Base-by-base conservation (phyloP, 1,284 basidiomycete species). In the Sporisorium exsertum region DNA sequence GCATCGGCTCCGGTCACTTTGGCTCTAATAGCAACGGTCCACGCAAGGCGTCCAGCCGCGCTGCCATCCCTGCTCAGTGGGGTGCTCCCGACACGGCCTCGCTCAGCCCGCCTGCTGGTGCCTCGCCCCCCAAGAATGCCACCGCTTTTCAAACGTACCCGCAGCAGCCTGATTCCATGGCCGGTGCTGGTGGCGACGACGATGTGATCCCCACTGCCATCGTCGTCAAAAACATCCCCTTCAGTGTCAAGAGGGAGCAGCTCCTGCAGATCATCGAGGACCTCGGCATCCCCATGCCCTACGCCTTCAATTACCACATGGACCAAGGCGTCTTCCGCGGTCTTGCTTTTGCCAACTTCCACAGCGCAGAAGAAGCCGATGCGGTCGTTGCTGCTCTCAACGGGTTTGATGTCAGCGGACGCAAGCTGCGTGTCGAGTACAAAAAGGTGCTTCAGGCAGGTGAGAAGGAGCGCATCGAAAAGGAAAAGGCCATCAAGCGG, bases 161-260 rank as follows among this genome's bases (percentile, higher is more conserved):
- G 3, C 62, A 66, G 24, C 57, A 63, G 24, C 50, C 47, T 8
- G 51, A 47, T 13, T n/a, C 24, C 12, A 10, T 12, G 16, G 45
- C 27, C 27, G 20, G 16, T 24, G 16, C 20, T n/a, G 33, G 37
- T n/a, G 60, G 53, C 24, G 94, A 94, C 79, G 95, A 97, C 86
- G 95, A 97, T 86, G 90, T 97, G 86, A 99, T 99, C 87, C 96
- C 96, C 59, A 99, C 96, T 18, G 96, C 97, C 61, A 98, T 99
- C 83, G 96, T 99, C 84, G 97, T 99, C 87, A 99, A 99, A 59
- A 98, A 98, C 89, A 99, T 98, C 87, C 96, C 95, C 68, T 98
- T 99, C 88, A 95, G 94, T 82, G 94, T 98, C 80, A 94, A 95
- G 87, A 91, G 93, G 84, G 95, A 99, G 87, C 94, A 94, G 64